Base-by-base conservation (phyloP, 495 filamentous ascomycete species). In the Hyphodiscus hymeniophilus region DNA sequence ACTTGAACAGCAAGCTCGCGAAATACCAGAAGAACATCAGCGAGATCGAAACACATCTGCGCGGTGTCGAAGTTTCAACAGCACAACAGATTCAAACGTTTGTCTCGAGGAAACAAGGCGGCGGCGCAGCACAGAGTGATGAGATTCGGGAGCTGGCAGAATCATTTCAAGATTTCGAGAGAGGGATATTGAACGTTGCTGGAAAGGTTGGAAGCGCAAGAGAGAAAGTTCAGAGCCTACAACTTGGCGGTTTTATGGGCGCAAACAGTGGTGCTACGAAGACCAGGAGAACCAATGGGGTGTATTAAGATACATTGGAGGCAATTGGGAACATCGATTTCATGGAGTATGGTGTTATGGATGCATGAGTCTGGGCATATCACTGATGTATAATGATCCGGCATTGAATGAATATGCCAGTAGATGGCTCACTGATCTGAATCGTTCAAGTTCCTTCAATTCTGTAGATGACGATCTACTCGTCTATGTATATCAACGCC, bases 1-100 rank as follows among this genome's bases (percentile, higher is more conserved):
- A 83, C 54, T 82, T 94, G 76, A 66, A 74, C 7, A 63, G 69
- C 6, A 81, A 82, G 22, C 72, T 90, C 26, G 70, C 73, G 6
- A 71, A 65, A 52, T 89, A 89, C 60, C 75, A 79, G 52, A 64
- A 68, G 23, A 87, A 84, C 49, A 64, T 95, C 41, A 69, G 75
- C 39, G 88, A 94, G 62, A 88, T 95, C 42, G 89, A 95, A 64
- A 73, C 78, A 53, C 87, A 92, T 61, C 70, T 95, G 39, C 71
- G 82, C 40, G 79, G 81, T 3, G 80, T 95, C 18, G 87, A 94
- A 58, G 67, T 70, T 7, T 77, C 75, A 21, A 72, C 87, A 38
- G 69, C 82, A 51, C 75, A 81, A 47, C 82, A 89, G 60, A 75
- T 85, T 45, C 79, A 84, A 63, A 71, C 81, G 44, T 75, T 85